Evolutionary conservation across 805 yeast genomes (phyloP), one percentile per base, ranked within the genome.

Genomic region (Sugiyamaella americana): DNA sequence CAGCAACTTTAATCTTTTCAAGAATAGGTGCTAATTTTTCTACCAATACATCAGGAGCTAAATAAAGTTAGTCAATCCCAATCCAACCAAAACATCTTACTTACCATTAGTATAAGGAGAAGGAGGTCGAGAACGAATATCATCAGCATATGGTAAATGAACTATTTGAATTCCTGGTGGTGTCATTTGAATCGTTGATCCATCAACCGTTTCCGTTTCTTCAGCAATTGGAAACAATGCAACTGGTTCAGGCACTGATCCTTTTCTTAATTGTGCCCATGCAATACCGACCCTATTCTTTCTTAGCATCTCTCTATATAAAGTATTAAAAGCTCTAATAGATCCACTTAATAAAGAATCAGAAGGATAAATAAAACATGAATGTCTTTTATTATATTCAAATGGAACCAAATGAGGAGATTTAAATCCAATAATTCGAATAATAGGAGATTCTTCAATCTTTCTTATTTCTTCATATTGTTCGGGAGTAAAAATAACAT

Each of bases 141-240:
- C 91, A 54, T 87, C 94, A 13, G 77, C 64, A 70, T 76, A 84
- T 1, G 98, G 96, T 19, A 85, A 55, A 24, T 73, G 71, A 5
- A 84, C 71, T 47, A 88, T 61, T 41, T 82, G 79, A 51, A 91
- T 76, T 0, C 96, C 96, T 47, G 84, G 79, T 0, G 91, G 84
- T 24, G 72, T 65, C 11, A 56, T 52, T n/a, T 59, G 58, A 6
- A 48, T 47, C 6, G 24, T 40, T 3, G 52, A 34, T 2, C 51
- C 48, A n/a, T 43, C 52, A 5, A 44, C 37, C n/a, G 56, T 63
- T 21, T 42, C 49, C 13, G 43, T 41, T 5, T 52, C 56, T 0
- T 84, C 75, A 0, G 49, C 49, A 2, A 58, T 48, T 2, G 95
- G 84, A 29, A 79, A 67, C 48, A 88, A 55, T 1, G 82, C 77